These are phyloP conservation scores for Aspergillus ellipticus DNA, from an alignment of 495 filamentous ascomycete species.

Conservation along the genomic window DNA sequence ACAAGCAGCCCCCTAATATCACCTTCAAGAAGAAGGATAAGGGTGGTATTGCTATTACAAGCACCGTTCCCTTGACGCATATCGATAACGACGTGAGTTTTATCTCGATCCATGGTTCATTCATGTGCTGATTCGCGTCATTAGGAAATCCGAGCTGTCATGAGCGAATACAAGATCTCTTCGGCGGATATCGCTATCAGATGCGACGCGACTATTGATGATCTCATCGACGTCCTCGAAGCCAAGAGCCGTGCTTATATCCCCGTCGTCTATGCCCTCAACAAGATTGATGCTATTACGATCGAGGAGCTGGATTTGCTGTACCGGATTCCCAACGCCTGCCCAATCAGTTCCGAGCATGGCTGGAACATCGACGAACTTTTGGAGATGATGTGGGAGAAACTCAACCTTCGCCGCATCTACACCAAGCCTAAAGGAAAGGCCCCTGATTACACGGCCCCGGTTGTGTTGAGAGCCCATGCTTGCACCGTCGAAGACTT, in stretches of 20 bases:
- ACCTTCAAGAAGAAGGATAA: conserved; percentile 99
- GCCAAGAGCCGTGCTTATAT: conserved; percentile 95
- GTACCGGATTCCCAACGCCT: conserved; percentile 94
- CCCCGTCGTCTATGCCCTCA: conserved; percentile 95
- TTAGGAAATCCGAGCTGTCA: conserved; percentile 95
- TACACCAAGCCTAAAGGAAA: conserved; percentile 99
- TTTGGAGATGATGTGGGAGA: conserved; percentile 97
- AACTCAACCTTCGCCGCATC: conserved; percentile 82
- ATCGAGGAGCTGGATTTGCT: conserved; percentile 96
- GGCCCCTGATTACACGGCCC: conserved; percentile 85
- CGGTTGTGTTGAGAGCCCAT: conserved; percentile 79
- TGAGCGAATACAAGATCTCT: conserved; percentile 93
- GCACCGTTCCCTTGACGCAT: conserved; percentile 85
- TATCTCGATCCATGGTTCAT: not conserved
- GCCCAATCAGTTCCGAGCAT: conserved; percentile 95
- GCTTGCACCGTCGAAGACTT: conserved; percentile 95
- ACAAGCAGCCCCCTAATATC: conserved; percentile 96
- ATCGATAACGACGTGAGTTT: conserved; percentile 74
- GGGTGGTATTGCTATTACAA: conserved; percentile 90
- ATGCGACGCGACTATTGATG: conserved; percentile 88
- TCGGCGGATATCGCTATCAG: conserved; percentile 98
- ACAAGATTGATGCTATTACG: conserved; percentile 97
- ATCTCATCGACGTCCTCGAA: conserved; percentile 93
- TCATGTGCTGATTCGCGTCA: conserved; percentile 18
- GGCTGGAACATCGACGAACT: conserved; percentile 98